Evolutionary conservation across 768 basidiomycete species (phyloP).

Genomic region (Zangia roseola): DNA sequence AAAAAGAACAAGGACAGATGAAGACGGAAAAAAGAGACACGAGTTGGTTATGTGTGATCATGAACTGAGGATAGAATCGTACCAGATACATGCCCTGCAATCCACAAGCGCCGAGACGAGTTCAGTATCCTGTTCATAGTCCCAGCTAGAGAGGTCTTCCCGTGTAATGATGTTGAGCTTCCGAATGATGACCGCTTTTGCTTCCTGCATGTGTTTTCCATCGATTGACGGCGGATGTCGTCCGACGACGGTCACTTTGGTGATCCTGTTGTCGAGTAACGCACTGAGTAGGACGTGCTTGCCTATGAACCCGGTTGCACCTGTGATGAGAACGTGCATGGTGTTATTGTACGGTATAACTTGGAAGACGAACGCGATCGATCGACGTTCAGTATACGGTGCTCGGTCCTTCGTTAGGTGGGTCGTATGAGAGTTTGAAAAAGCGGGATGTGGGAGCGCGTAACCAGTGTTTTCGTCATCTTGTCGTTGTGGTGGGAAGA

Average conservation of each 20-base stretch:
- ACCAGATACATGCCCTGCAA: slow-evolving; percentile 28
- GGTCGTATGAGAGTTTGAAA: too few species aligned
- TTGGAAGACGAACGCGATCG: too few species aligned
- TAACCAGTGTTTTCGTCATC: too few species aligned
- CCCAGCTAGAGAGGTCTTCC: slow-evolving; percentile 25
- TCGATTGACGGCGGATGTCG: slow-evolving; percentile 23
- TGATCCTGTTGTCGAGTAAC: slow-evolving; percentile 19
- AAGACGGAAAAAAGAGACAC: not conserved
- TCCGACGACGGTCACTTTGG: slow-evolving; percentile 26
- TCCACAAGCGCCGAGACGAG: slow-evolving; percentile 21
- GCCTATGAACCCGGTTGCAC: slow-evolving; percentile 27
- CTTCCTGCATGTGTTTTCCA: slow-evolving; percentile 12
- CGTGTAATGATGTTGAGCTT: slow-evolving; percentile 25
- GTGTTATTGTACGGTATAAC: not conserved
- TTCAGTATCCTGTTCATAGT: slow-evolving; percentile 24
- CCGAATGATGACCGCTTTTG: slow-evolving; percentile 15
- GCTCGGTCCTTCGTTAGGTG: too few species aligned
- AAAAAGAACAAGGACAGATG: not conserved
- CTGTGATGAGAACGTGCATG: slow-evolving; percentile 29
- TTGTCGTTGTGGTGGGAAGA: too few species aligned
- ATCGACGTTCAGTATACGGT: too few species aligned
- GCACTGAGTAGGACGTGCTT: slow-evolving; percentile 18
- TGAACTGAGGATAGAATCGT: not conserved
- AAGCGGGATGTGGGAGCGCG: too few species aligned
- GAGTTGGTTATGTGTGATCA: not conserved